These are phyloP conservation scores for Pseudogymnoascus destructans DNA, from an alignment of 2,329 filamentous ascomycete genomes.

Conservation along the genomic window DNA sequence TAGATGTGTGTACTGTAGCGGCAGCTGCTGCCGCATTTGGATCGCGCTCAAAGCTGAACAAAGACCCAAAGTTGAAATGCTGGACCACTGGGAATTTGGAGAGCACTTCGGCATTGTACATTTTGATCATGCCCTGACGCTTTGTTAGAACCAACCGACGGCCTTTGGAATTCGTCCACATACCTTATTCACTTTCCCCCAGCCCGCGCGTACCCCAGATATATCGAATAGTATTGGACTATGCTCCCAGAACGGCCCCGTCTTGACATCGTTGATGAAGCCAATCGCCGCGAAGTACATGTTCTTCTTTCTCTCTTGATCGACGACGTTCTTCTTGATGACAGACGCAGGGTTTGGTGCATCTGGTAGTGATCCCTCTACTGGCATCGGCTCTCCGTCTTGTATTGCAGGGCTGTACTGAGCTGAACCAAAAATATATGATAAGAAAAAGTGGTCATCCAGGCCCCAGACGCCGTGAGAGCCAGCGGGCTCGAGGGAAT, in stretches of 20 bases:
- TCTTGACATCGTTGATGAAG: constrained; percentile 97
- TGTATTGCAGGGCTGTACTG: constrained; percentile 69
- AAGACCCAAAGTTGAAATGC: constrained; percentile 72
- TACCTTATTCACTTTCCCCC: constrained; percentile 94
- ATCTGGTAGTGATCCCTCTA: constrained; percentile 62
- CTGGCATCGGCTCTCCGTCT: constrained; percentile 49
- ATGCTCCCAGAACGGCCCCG: constrained; percentile 92
- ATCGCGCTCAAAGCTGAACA: constrained; percentile 66
- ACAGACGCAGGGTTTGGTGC: constrained; percentile 63
- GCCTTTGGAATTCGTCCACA: background rate
- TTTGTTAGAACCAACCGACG: constrained; percentile 5
- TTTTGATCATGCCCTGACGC: constrained; percentile 80
- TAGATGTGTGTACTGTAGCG: constrained; percentile 43
- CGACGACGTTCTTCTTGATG: constrained; percentile 48
- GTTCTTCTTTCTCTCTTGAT: constrained; percentile 51
- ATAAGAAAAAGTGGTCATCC: constrained; percentile 90
- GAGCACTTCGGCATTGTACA: constrained; percentile 95
- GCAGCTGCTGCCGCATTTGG: constrained; percentile 40
- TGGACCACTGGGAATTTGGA: constrained; percentile 98
- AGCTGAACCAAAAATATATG: constrained; percentile 90
- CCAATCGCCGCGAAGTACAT: constrained; percentile 94
- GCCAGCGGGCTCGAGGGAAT: constrained; percentile 87
- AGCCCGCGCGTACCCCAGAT: constrained; percentile 80
- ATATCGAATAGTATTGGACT: constrained; percentile 91
- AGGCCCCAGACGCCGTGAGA: constrained; percentile 97